Base-by-base conservation (phyloP, 2,329 filamentous ascomycete genomes). In the Phyllosticta citriasiana region DNA sequence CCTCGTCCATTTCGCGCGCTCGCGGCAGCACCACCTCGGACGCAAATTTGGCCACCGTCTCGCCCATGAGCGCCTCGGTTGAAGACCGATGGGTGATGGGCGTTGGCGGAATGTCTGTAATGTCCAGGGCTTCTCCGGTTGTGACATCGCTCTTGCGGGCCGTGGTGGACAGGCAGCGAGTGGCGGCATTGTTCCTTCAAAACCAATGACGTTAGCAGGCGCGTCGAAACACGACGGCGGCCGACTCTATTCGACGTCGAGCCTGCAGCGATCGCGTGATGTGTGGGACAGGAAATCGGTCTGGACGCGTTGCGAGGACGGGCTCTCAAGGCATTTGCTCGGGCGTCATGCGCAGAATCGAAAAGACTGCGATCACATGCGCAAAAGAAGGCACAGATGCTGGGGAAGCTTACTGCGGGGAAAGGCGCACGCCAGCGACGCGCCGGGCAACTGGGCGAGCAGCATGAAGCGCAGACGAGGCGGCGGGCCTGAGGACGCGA, bases 1-100 rank as follows among this genome's bases (percentile, higher is more conserved):
- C 87, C 81, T 99, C 94, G 74, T 99, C 94, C 94, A 99, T 99
- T 19, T 96, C 92, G 62, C 94, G 89, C 10, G 90, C 92, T 74
- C 91, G 93, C 60, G 94, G 94, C 57, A 92, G 84, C 67, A 99
- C 88, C 30, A 91, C 84, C 61, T 97, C 91, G 71, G 84, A 86
- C 65, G 94, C 91, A 70, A 97, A 97, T 76, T 94, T 96, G 68
- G 85, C 85, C 4, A 99, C 93, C 1, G 88, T 83, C 62, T 99
- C 93, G 65, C 87, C 84, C 89, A 99, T 96, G 70, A 94, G 84
- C 14, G 83, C 71, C 78, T 99, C 94, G 63, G 89, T 87, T 77
- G 99, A 94, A 67, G 90, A 95, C 65, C 96, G 81, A 76, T 96
- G 91, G 53, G 88, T 88, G 77, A 99, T 96, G 58, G 94, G 94